phyloP scores from a whole-genome alignment of 2,329 filamentous ascomycete species.

The Ophiostoma populinum region DNA sequence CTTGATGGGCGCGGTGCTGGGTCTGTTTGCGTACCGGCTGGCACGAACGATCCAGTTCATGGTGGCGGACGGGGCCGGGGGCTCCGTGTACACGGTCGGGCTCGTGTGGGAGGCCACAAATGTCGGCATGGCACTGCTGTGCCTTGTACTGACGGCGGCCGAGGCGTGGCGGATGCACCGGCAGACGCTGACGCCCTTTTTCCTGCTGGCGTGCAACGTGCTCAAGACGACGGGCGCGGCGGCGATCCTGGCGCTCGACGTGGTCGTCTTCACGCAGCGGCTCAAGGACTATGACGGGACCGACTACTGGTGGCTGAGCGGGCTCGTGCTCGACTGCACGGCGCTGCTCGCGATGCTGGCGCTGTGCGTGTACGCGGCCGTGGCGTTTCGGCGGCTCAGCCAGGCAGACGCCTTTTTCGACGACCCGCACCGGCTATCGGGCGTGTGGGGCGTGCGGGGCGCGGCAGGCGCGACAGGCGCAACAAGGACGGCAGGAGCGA shows the following conservation, averaged over 20 bases:
- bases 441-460: too few relatives aligned
- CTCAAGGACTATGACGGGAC: too few relatives aligned
- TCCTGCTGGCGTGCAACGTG: slow-evolving; percentile 32
- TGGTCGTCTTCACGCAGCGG: slow-evolving; percentile 29
- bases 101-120: slow-evolving; percentile 37
- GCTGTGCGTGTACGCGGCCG: slow-evolving; percentile 28
- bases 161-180: slow-evolving; percentile 24
- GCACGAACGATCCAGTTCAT: slow-evolving; percentile 27
- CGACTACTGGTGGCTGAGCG: slow-evolving; percentile 30
- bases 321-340: slow-evolving; percentile 28
- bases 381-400: slow-evolving; percentile 29
- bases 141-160: slow-evolving; percentile 27
- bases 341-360: slow-evolving; percentile 29
- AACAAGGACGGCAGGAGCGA: too few relatives aligned
- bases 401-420: slow-evolving; percentile 25
- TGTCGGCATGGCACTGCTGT: slow-evolving; percentile 29
- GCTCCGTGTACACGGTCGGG: slow-evolving; percentile 26
- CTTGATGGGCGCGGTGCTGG: slow-evolving; percentile 28
- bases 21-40: slow-evolving; percentile 35
- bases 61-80: slow-evolving; percentile 22
- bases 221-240: slow-evolving; percentile 30
- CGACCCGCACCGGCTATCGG: too few relatives aligned
- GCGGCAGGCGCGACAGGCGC: too few relatives aligned
- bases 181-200: slow-evolving; percentile 35
- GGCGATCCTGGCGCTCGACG: slow-evolving; percentile 31